phyloP scores from a whole-genome alignment of 1,284 basidiomycete genomes.

The Thecaphora thlaspeos region DNA sequence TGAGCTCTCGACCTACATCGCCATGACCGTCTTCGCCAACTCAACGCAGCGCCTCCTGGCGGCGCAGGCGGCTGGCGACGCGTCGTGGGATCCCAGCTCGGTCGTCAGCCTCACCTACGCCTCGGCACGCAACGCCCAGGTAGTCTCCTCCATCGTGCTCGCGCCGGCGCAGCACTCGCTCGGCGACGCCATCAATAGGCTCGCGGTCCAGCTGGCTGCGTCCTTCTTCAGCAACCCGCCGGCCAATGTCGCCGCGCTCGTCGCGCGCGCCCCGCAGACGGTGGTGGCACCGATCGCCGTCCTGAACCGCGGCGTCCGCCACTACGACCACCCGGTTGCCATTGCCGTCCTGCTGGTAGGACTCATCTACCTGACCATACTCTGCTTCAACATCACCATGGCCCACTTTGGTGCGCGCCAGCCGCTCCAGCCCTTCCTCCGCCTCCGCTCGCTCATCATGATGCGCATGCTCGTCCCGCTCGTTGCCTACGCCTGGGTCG shows the following conservation, averaged over 20 bases:
- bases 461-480: constrained; percentile 42
- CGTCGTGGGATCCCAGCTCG: constrained; percentile 34
- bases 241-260: constrained; percentile 60
- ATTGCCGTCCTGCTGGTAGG: constrained; percentile 73
- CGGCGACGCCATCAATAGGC: constrained; percentile 10
- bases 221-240: constrained; percentile 30
- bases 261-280: constrained; percentile 64
- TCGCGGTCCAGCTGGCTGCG: constrained; percentile 19
- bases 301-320: constrained; percentile 65
- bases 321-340: constrained; percentile 71
- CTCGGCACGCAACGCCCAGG: constrained; percentile 39
- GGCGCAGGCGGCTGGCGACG: constrained; percentile 42
- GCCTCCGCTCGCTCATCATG: constrained; percentile 32
- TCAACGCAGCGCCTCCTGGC: constrained; percentile 29
- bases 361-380: constrained; percentile 71
- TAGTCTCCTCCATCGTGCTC: constrained; percentile 28
- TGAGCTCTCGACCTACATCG: constrained; percentile 17
- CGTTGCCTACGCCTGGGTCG: constrained; percentile 37
- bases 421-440: constrained; percentile 35
- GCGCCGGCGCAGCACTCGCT: constrained; percentile 23
- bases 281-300: constrained; percentile 65
- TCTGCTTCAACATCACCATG: constrained; percentile 57
- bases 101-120: constrained; percentile 37
- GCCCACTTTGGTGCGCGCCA: constrained; percentile 34
- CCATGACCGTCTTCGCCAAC: constrained; percentile 14